Percentiles rank a stretch among this genome's conserved stretches.
phyloP scores from a whole-genome alignment of 306 rosid genomes.

The Trifolium fragiferum region DNA sequence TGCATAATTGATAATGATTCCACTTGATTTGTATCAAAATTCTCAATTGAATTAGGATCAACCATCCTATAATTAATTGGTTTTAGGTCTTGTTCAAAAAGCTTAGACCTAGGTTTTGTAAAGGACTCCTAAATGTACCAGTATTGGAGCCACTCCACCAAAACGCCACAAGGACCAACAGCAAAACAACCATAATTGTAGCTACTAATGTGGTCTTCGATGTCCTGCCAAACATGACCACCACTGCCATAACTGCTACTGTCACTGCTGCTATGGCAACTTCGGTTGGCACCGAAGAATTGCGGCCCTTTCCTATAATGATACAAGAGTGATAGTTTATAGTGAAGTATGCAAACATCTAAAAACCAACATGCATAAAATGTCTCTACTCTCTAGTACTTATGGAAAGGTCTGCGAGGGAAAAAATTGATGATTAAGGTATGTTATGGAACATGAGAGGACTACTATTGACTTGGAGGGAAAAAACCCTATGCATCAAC shows the following conservation, averaged over 20 bases:
- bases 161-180: slow-evolving; percentile 75
- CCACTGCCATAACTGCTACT: slow-evolving; percentile 78
- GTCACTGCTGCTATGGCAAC: slow-evolving; percentile 78
- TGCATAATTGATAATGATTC: slow-evolving; percentile 33
- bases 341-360: slow-evolving; percentile 45
- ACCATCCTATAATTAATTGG: slow-evolving; percentile 33
- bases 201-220: slow-evolving; percentile 65
- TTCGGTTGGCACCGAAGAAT: slow-evolving; percentile 73
- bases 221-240: slow-evolving; percentile 70
- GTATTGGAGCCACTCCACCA: slow-evolving; percentile 75
- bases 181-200: slow-evolving; percentile 73
- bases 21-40: slow-evolving; percentile 24
- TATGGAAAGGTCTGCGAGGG: slow-evolving; percentile 24
- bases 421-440: slow-evolving; percentile 21
- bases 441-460: slow-evolving; percentile 25
- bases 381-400: slow-evolving; percentile 37
- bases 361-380: slow-evolving; percentile 42
- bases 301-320: slow-evolving; percentile 83
- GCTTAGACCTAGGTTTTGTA: slow-evolving; percentile 63
- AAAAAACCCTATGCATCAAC: slow-evolving; percentile 25
- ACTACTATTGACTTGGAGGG: slow-evolving; percentile 3
- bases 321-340: slow-evolving; percentile 65
- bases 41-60: slow-evolving; percentile 21
- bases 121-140: slow-evolving; percentile 64
- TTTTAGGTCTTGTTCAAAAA: slow-evolving; percentile 47